A percentile compares a stretch with the other conserved stretches of the same genome.
These are phyloP conservation scores for Kockiozyma suomiensis DNA, from an alignment of 805 yeast genomes.

Conservation along the genomic window DNA sequence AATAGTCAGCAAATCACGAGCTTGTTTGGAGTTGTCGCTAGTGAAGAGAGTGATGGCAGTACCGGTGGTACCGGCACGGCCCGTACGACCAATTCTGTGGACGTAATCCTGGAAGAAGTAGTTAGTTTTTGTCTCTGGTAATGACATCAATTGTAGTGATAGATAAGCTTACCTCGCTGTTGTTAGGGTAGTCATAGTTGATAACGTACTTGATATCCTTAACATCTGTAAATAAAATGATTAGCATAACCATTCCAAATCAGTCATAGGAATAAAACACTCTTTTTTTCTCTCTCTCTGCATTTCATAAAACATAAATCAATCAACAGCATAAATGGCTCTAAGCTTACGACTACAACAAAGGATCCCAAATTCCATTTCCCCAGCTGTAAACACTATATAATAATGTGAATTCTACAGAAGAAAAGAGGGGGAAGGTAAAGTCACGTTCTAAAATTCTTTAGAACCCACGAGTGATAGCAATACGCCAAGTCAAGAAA, in stretches of 20 bases:
- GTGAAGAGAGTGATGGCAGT: slow-evolving; percentile 95
- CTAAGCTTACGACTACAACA: too few species aligned
- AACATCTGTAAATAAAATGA: slow-evolving; percentile 63
- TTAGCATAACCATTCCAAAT: not conserved
- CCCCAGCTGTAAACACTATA: too few species aligned
- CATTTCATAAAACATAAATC: not conserved
- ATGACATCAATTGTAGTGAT: not conserved
- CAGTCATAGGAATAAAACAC: not conserved
- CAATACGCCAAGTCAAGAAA: not conserved
- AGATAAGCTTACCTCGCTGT: slow-evolving; percentile 61
- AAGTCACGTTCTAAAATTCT: not conserved
- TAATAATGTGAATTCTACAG: not conserved
- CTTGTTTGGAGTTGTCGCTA: slow-evolving; percentile 80
- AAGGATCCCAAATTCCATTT: too few species aligned
- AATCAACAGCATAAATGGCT: too few species aligned
- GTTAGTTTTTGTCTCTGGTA: not conserved
- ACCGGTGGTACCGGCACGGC: slow-evolving; percentile 97
- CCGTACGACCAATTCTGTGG: slow-evolving; percentile 98
- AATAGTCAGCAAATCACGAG: slow-evolving; percentile 85
- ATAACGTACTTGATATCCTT: slow-evolving; percentile 93
- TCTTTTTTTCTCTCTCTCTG: not conserved
- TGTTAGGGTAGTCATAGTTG: slow-evolving; percentile 97
- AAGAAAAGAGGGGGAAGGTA: not conserved
- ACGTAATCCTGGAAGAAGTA: slow-evolving; percentile 69
- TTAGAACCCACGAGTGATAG: slow-evolving; percentile 1